Evolutionary conservation across 805 yeast species (phyloP), one percentile per base, ranked within the genome.

Genomic region (Spathaspora arborariae): DNA sequence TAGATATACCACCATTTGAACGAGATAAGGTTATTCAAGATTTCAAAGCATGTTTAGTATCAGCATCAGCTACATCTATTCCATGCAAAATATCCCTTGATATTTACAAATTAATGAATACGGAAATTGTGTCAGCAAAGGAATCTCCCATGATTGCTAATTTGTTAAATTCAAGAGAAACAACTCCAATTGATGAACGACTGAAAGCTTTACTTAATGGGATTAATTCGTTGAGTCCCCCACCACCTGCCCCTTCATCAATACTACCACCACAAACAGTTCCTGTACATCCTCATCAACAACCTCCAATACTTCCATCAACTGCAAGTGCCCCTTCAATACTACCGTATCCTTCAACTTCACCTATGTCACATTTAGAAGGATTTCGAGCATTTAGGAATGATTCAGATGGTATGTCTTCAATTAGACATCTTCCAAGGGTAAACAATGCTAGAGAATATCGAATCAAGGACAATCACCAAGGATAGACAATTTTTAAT

Each of bases 1-100:
- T 56, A 40, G 47, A 27, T n/a, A 44, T 50, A 20, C 50, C 49
- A 16, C 39, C 46, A 11, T 30, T 37, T 10, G 43, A 41, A n/a
- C 42, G 20, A 18, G 52, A 41, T n/a, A 46, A 49, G 11, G 40
- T 37, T 11, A 33, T 36, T 11, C 16, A 13, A 21, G 52, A 45
- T 16, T 30, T 48, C 24, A 30, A 47, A 39, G 42, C 41, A 11
- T 26, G 54, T 3, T 36, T 57, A 15, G 47, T 44, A 10, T 37
- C 39, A 9, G 51, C 49, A 2, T 41, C 54, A 18, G 26, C 16
- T n/a, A 35, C 44, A 13, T 47, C 54, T 2, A 42, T 48, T 6
- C 58, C 62, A 1, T 57, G 54, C 39, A 49, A 42, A 27, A 52
- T 55, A 13, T 50, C 60, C 19, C 51, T 47, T 46, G 55, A 56